Evolutionary conservation across 2,329 filamentous ascomycete species (phyloP).

Genomic region (Stemphylium beticola): DNA sequence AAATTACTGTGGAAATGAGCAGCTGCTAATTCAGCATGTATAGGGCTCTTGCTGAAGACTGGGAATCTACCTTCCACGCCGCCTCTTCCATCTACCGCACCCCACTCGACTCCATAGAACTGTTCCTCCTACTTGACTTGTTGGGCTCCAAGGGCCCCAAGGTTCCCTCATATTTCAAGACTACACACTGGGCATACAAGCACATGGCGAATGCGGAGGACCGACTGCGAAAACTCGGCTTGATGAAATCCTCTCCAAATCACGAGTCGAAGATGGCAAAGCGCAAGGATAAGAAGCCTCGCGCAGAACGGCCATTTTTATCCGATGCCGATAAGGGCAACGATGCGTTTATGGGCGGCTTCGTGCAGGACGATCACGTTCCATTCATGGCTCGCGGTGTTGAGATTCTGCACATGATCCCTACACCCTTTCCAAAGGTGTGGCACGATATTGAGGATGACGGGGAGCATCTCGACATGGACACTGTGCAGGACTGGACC

Average conservation of each 20-base stretch:
- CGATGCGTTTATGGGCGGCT: slow-evolving; percentile 58
- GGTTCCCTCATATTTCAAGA: slow-evolving; percentile 86
- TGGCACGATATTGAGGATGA: slow-evolving; percentile 91
- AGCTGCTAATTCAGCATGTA: not conserved
- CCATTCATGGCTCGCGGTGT: slow-evolving; percentile 91
- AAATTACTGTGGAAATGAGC: not conserved
- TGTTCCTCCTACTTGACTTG: slow-evolving; percentile 90
- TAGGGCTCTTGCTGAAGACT: slow-evolving; percentile 76
- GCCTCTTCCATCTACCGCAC: slow-evolving; percentile 76
- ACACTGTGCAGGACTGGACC: slow-evolving; percentile 87
- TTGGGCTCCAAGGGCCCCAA: slow-evolving; percentile 72
- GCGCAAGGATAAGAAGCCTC: slow-evolving; percentile 37
- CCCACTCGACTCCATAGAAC: slow-evolving; percentile 77
- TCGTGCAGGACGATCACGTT: slow-evolving; percentile 87
- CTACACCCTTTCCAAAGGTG: slow-evolving; percentile 77
- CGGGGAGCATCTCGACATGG: slow-evolving; percentile 80
- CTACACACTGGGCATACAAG: slow-evolving; percentile 93
- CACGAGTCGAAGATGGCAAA: slow-evolving; percentile 51
- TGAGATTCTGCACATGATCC: slow-evolving; percentile 90
- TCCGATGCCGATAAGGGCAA: slow-evolving; percentile 59
- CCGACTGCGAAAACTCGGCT: slow-evolving; percentile 70
- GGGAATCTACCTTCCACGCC: slow-evolving; percentile 75
- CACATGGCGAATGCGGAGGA: slow-evolving; percentile 76
- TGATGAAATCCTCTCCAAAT: slow-evolving; percentile 69
- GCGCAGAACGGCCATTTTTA: slow-evolving; percentile 63